Base-by-base conservation (phyloP, 441 rosid species). In the California macrophylla region DNA sequence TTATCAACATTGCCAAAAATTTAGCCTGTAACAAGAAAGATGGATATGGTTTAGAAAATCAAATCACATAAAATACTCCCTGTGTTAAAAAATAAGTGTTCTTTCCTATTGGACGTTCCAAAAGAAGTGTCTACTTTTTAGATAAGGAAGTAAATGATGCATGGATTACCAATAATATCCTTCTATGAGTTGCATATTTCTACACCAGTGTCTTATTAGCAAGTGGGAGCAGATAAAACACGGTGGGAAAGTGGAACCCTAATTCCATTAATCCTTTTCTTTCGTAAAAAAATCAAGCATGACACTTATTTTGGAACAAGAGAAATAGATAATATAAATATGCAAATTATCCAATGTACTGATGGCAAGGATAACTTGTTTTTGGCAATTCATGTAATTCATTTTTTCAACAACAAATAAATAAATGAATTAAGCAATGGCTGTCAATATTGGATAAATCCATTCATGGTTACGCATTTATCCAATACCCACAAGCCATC, bases 1-100 rank as follows among this genome's bases (percentile, higher is more conserved):
- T 79, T 60, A 94, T 83, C 82, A 94, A 68, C 30, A 85, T 70
- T 47, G 90, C 96, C 84, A 91, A 77, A 86, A 89, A 94, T 73
- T 85, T 88, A 64, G 96, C 98, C 95, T 93, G 90, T 67, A 76
- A 81, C 66, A 70, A 70, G 72, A 78, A 75, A 56, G 72, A 75
- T 28, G 74, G 72, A 58, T 36, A 76, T 71, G 72, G 70, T 45
- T 76, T 66, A 76, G 66, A 64, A 36, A 28, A 6, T 50, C 13
- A 45, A 23, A 36, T 50, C 20, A 69, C 9, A 10, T 0, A 32
- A 40, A 40, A 9, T 9, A 24, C 16, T 9, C 29, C 7, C 47
- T 40, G 3, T 13, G 15, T 40, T 40, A 13, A 13, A 40, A 24
- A 16, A 45, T 24, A 10, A 32, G 52, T 34, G 50, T 23, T 15